These are phyloP conservation scores for Melanopsichium pennsylvanicum DNA, from an alignment of 1,284 basidiomycete genomes.

Conservation along the genomic window DNA sequence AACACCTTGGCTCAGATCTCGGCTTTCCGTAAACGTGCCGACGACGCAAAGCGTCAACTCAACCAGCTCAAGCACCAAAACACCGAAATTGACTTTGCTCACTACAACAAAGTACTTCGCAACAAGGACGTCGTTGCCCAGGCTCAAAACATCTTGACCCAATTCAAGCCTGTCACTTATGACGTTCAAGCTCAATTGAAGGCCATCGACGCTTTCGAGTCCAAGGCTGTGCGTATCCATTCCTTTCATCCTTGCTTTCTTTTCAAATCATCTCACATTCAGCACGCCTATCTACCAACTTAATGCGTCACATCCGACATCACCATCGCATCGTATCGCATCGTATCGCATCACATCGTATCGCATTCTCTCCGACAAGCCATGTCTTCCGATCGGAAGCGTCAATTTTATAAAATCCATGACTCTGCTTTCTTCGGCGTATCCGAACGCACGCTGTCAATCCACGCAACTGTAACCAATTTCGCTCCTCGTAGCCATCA, in stretches of 20 bases:
- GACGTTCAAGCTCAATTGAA: slow-evolving; percentile 90
- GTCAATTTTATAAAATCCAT: no score
- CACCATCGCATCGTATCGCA: slow-evolving; percentile 8
- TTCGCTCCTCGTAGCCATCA: no score
- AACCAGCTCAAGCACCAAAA: slow-evolving; percentile 77
- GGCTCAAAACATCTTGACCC: slow-evolving; percentile 85
- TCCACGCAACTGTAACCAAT: no score
- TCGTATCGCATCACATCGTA: slow-evolving; percentile 6
- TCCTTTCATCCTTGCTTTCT: background rate
- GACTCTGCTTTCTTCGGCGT: no score
- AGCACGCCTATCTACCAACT: background rate
- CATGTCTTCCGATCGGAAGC: no score
- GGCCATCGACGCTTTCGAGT: slow-evolving; percentile 96
- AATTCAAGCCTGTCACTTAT: slow-evolving; percentile 96
- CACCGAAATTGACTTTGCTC: slow-evolving; percentile 82
- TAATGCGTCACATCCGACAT: background rate
- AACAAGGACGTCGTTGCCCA: slow-evolving; percentile 91
- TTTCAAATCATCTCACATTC: background rate
- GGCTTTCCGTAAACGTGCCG: slow-evolving; percentile 94
- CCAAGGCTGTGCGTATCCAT: slow-evolving; percentile 79
- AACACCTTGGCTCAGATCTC: slow-evolving; percentile 73
- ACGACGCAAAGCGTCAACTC: slow-evolving; percentile 82
- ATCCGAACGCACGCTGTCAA: no score
- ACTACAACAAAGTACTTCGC: slow-evolving; percentile 85
- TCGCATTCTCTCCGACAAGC: background rate